phyloP scores from a whole-genome alignment of 176 grass and related monocot genomes.

The Juncus inflexus region DNA sequence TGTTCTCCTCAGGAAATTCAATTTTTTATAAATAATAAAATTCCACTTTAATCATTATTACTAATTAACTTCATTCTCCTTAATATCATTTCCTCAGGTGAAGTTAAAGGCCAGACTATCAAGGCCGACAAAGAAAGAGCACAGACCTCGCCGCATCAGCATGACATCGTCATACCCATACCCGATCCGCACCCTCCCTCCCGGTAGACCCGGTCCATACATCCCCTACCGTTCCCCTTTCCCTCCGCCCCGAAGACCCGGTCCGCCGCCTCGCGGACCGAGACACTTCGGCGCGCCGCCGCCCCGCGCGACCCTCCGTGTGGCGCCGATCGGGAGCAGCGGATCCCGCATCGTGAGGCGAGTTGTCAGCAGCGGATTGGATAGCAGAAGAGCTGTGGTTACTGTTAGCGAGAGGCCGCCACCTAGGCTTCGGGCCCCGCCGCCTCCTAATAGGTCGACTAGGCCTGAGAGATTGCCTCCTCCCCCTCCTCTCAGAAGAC shows the following conservation, averaged over 20 bases:
- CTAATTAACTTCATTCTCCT: no score
- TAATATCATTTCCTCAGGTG: no score
- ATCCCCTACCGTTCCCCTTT: slow-evolving; percentile 11
- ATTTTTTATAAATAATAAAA: no score
- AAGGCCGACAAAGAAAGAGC: slow-evolving; percentile 30
- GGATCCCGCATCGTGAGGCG: slow-evolving; percentile 12
- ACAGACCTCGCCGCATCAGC: slow-evolving; percentile 8
- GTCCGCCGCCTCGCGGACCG: background rate
- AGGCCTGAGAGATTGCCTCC: slow-evolving; percentile 20
- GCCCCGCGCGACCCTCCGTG: slow-evolving; percentile 13
- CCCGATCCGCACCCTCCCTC: background rate
- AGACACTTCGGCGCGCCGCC: background rate
- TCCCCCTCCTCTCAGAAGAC: slow-evolving; percentile 24
- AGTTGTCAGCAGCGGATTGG: slow-evolving; percentile 8
- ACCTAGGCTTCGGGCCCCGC: background rate
- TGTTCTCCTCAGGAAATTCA: no score
- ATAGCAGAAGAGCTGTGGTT: slow-evolving; percentile 16
- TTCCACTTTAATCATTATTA: no score
- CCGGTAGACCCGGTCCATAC: slow-evolving; percentile 11
- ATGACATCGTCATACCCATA: background rate
- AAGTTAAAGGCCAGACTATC: slow-evolving; percentile 25
- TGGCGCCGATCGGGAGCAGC: slow-evolving; percentile 5
- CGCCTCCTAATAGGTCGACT: slow-evolving; percentile 4
- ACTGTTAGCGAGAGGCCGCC: slow-evolving; percentile 21
- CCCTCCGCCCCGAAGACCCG: slow-evolving; percentile 6